Conservation (phyloP, 1,284 basidiomycete genomes). For the Stygiomarasmius scandens region DNA sequence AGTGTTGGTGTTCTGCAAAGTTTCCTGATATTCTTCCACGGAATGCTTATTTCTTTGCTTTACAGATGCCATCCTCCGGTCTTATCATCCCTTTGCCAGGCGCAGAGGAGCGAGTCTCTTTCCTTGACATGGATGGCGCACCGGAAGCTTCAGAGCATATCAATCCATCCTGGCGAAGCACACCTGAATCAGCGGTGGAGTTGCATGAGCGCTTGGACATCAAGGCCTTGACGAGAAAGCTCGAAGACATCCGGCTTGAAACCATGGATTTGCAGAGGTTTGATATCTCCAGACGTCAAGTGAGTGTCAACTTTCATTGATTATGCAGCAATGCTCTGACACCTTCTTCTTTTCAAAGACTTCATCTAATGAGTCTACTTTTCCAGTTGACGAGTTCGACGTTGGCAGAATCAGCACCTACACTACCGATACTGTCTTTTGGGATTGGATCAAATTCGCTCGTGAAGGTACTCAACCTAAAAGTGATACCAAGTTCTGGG, state of each 20-base stretch:
- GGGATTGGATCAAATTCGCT: neutral
- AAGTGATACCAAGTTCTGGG: neutral
- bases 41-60: no score
- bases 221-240: neutral
- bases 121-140: no score
- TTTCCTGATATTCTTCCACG: no score
- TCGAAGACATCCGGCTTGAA: neutral
- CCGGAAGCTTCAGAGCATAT: no score
- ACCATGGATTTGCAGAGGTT: neutral
- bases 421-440: neutral
- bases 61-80: no score
- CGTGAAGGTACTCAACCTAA: neutral
- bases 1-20: no score
- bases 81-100: no score
- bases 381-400: neutral
- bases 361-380: no score
- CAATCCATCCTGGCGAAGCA: no score
- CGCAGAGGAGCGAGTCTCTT: no score
- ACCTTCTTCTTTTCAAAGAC: no score
- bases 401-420: neutral
- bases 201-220: neutral
- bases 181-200: neutral
- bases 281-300: neutral
- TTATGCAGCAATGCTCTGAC: no score
- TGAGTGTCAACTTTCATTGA: neutral